phyloP scores from a whole-genome alignment of 1,139 yeast species.

The Zygosaccharomyces sapae region DNA sequence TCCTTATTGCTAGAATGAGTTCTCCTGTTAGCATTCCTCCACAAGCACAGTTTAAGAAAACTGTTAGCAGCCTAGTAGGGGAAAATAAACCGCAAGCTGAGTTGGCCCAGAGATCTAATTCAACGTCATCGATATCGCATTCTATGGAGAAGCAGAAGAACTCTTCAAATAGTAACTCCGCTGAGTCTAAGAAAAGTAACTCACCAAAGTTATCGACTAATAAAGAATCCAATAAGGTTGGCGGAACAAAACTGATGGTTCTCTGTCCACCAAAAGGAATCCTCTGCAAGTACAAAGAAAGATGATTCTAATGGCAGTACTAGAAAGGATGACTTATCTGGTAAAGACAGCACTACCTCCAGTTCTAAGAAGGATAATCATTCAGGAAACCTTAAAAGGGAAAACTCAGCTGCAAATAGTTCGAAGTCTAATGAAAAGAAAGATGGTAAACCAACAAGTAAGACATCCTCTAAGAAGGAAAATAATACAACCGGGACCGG shows the following conservation, averaged over 20 bases:
- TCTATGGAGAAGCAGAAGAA: constrained; percentile 10
- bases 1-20: constrained; percentile 21
- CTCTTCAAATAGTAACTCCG: constrained; percentile 2
- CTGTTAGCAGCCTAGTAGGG: constrained; percentile 11
- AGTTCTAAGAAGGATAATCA: constrained; percentile 9
- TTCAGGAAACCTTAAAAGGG: neutral
- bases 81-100: constrained; percentile 9
- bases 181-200: constrained; percentile 14
- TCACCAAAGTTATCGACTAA: constrained; percentile 9
- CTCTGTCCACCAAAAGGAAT: constrained; percentile 7
- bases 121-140: constrained; percentile 6
- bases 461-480: constrained; percentile 23
- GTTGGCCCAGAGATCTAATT: constrained; percentile 18
- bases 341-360: neutral
- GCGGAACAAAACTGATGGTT: constrained; percentile 2
- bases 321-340: neutral
- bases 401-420: neutral
- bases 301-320: neutral
- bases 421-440: constrained; percentile 5
- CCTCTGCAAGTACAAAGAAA: neutral
- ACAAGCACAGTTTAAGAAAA: constrained; percentile 12
- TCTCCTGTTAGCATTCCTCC: constrained; percentile 21
- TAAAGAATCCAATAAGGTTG: neutral
- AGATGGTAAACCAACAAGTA: constrained; percentile 3
- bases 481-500: constrained; percentile 20